Base-by-base conservation (phyloP, 305 asterid genomes). In the Galium porrigens region DNA sequence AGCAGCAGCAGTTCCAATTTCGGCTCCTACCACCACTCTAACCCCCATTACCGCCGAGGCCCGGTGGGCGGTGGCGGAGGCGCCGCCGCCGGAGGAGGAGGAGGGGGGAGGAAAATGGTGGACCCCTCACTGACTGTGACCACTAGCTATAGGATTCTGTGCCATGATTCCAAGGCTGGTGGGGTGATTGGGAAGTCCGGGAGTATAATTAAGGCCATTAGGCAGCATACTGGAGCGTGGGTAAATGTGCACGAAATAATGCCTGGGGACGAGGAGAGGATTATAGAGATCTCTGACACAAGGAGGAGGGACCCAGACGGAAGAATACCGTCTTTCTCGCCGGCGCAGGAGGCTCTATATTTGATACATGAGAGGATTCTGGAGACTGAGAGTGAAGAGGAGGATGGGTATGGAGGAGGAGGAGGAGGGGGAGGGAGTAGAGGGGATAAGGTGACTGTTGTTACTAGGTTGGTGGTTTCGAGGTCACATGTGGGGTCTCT, bases 131-230 rank as follows among this genome's bases (percentile, higher is more conserved):
- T 80, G 39, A 86, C 79, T 85, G 98, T 85, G 74, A 89, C 96
- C 2, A 89, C 95, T 12, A 85, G 87, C 68, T 91, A 85, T 62
- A 82, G 95, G 65, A 86, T 89, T 67, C 58, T 89, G 57, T 91
- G 96, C 56, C 95, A 84, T 64, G 95, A 91, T 56, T 79, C 79
- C 42, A 91, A 86, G 76, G 95, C 86, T 0, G 98, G 95, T 6
- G 94, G 98, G 12, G 98, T 91, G 59, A 91, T 91, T 75, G 98
- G 98, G 70, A 91, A 87, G 69, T 86, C 95, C 0, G 96, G 95
- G 55, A 84, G 95, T 56, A 86, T 91, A 27, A 84, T 91, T 46
- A 89, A 84, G 82, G 71, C 94, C 34, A 89, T 91, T 67, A 85
- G 95, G 76, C 89, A 86, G 79, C 96, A 83, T 56, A 91, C 96